phyloP scores from a whole-genome alignment of 139 green algal genomes.

The Zygnema cylindricum region DNA sequence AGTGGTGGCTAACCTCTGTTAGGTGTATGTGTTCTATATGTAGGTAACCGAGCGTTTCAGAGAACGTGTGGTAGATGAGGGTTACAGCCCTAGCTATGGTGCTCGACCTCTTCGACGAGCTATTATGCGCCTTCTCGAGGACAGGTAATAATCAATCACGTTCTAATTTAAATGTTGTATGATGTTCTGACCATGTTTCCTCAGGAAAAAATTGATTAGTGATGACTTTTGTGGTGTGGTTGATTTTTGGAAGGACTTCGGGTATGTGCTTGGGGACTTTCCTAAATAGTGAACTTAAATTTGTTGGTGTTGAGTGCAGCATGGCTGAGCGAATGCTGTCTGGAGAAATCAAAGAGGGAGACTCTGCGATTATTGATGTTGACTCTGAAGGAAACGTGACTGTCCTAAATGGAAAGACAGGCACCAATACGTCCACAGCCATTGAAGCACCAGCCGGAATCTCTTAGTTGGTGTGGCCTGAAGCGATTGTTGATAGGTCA shows the following conservation, averaged over 20 bases:
- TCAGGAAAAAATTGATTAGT: no score
- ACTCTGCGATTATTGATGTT: conserved; percentile 67
- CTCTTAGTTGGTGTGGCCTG: neutral
- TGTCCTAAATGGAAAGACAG: conserved; percentile 59
- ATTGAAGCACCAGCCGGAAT: conserved; percentile 58
- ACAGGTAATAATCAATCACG: no score
- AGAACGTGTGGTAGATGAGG: conserved; percentile 96
- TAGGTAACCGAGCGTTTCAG: conserved; percentile 75
- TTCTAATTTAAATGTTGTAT: no score
- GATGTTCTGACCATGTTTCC: no score
- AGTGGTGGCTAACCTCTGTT: no score
- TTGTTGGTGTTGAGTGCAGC: conserved; percentile 5
- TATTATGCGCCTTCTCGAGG: conserved; percentile 98
- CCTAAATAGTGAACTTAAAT: neutral
- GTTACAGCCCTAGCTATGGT: conserved; percentile 97
- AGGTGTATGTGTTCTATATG: no score
- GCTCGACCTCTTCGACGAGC: conserved; percentile 95
- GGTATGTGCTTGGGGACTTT: no score
- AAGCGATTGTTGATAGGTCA: no score
- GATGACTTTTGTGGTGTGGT: no score
- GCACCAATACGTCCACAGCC: conserved; percentile 44
- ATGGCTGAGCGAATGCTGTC: conserved; percentile 60
- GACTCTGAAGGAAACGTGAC: conserved; percentile 64
- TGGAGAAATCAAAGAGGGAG: conserved; percentile 89
- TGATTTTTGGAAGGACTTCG: no score